Evolutionary conservation across 805 yeast species (phyloP), one percentile per base, ranked within the genome.

Genomic region (Metschnikowia arizonensis): DNA sequence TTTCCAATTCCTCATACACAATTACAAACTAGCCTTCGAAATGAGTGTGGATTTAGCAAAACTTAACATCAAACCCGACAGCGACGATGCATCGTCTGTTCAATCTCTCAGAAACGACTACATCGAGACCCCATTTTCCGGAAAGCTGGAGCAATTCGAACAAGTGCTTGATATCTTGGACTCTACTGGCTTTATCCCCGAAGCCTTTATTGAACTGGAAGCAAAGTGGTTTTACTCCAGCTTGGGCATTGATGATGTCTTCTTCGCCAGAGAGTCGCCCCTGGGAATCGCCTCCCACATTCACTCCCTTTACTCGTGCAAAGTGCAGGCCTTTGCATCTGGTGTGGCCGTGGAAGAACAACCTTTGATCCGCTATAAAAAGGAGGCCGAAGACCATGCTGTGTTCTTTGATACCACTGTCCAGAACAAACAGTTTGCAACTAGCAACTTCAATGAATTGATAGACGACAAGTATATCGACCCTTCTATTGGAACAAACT

Each of bases 221-320:
- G 83, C 91, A 6, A 78, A 74, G 38, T 89, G 97, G 95, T 90
- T 91, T 63, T 93, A 93, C 70, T 80, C 85, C 47, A 68, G 78
- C 33, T 74, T 91, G 53, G 97, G 97, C 23, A 88, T 91, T 48
- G 97, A 90, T 61, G 97, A 89, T 60, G 83, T 88, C 25, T 91
- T 86, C 66, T 90, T 91, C 62, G 93, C 93, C 34, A 80, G 85
- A 51, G 97, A 91, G 61, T 72, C 86, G 4, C 85, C 90, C 11
- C 80, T 77, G 43, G 86, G 83, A 49, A 85, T 91, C 54, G 90
- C 87, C 14, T 78, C 83, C 44, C 89, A 90, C 60, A 87, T 91
- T 56, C 85, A 85, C 59, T 85, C 97, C 8, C 73, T 91, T 44
- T 91, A 91, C 66, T 87, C 97, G 28, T 90, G 97, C 46, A 93